Percentiles rank a stretch among this genome's conserved stretches.
These are phyloP conservation scores for Phytopythium mirpurense DNA, from an alignment of 352 stramenopile species.

Conservation along the genomic window DNA sequence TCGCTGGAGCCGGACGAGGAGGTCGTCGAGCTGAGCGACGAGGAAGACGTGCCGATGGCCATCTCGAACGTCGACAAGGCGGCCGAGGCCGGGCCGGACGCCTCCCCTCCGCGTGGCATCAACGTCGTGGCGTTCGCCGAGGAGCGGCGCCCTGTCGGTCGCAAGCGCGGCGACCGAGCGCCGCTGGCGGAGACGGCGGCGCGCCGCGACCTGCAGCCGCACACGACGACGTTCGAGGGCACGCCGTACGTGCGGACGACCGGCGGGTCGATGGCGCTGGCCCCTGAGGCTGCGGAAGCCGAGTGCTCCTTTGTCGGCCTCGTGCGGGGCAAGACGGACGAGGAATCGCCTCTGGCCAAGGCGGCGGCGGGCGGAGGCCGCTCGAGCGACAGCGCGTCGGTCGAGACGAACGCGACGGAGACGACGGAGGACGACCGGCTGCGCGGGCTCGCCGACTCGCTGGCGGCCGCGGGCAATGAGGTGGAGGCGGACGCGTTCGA, in stretches of 20 bases:
- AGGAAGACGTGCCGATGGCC: slow-evolving; percentile 15
- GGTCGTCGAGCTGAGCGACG: slow-evolving; percentile 33
- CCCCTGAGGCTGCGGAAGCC: background rate
- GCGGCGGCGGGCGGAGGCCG: background rate
- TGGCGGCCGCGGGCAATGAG: too few species aligned
- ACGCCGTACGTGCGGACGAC: background rate
- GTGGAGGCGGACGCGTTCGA: too few species aligned
- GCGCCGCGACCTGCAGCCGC: background rate
- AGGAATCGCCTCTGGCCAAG: background rate
- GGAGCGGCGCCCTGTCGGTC: background rate
- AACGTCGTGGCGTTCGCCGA: slow-evolving; percentile 1
- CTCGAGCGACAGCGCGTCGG: slow-evolving; percentile 9
- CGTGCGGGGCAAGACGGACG: background rate
- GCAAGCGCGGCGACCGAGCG: background rate
- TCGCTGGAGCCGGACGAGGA: slow-evolving; percentile 24
- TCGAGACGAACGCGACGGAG: slow-evolving; percentile 24
- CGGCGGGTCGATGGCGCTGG: background rate
- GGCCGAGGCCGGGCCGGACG: background rate
- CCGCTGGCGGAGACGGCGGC: background rate
- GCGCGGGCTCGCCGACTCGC: background rate
- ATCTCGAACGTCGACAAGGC: background rate
- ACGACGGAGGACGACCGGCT: slow-evolving; percentile 24
- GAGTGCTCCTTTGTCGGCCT: background rate
- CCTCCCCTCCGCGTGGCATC: background rate
- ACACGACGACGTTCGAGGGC: background rate